Base-by-base conservation (phyloP, 352 stramenopile genomes). In the Globisporangium heterothallicum region DNA sequence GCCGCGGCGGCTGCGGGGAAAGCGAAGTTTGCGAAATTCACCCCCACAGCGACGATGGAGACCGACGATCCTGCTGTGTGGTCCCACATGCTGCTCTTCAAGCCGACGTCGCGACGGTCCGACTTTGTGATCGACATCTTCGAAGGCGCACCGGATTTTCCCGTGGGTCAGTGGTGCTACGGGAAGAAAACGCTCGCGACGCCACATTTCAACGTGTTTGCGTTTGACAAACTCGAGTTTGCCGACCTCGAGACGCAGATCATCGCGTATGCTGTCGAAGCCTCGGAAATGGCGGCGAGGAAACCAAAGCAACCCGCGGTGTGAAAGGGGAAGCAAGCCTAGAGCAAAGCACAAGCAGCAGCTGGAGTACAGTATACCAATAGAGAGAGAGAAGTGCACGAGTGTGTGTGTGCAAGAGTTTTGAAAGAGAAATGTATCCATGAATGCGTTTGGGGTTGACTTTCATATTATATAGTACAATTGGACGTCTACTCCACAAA, bases 61-160 rank as follows among this genome's bases (percentile, higher is more conserved):
- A 72, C 51, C 46, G 62, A 25, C 21, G 73, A 84, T 27, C 66
- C 74, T 21, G 58, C 66, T n/a, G 72, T 85, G 47, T 86, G 78
- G 72, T 88, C 81, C 5, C 78, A 89, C 38, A 34, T 92, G 42
- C 47, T 82, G 45, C 70, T 72, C 18, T 81, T 91, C 61, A 75
- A 79, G 45, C 73, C 66, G 25, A 76, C 63, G 22, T 72, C 67
- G 1, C 65, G 45, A 16, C 55, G 61, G 5, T 53, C 42, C n/a
- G 52, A 84, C 49, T 88, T 84, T 56, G 67, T 52, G 42, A 70
- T 88, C 21, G 68, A 83, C 45, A 72, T 83, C 35, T 78, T 73
- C 49, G 40, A 72, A 10, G 70, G 56, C 25, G 55, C 54, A 5
- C 52, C 61, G 1, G 43, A 60, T 10, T 75, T 81, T 24, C 66